phyloP scores from a whole-genome alignment of 2,329 filamentous ascomycete species.

The Cryphonectria japonica region DNA sequence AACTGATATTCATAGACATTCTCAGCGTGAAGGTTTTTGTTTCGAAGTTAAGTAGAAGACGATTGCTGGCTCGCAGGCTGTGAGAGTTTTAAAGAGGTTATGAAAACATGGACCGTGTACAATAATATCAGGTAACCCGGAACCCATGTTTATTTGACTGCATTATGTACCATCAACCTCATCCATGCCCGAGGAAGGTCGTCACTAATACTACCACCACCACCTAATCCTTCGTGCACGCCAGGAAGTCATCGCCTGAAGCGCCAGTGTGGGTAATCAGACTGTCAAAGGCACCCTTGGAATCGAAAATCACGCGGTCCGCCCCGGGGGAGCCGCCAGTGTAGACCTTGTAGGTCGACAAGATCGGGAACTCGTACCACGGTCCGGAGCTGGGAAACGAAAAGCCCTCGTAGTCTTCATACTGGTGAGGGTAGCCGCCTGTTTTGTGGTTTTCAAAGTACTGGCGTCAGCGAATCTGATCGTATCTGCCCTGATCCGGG shows the following conservation, averaged over 20 bases:
- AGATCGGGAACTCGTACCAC: conserved; percentile 51
- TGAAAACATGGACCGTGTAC: too few relatives aligned
- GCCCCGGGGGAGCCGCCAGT: conserved; percentile 60
- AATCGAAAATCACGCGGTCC: conserved; percentile 66
- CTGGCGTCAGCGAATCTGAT: not conserved
- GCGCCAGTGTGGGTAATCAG: conserved; percentile 70
- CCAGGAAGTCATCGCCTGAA: conserved; percentile 65
- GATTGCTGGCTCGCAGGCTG: too few relatives aligned
- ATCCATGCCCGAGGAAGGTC: too few relatives aligned
- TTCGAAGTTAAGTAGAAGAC: too few relatives aligned
- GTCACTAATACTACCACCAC: not conserved
- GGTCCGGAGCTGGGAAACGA: conserved; percentile 43
- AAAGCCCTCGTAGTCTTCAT: conserved; percentile 50
- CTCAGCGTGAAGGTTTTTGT: too few relatives aligned
- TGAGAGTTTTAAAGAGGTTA: too few relatives aligned
- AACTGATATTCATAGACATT: too few relatives aligned
- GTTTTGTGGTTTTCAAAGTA: not conserved
- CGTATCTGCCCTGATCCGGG: too few relatives aligned
- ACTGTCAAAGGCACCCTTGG: conserved; percentile 54
- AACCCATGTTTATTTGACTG: not conserved
- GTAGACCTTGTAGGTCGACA: conserved; percentile 42
- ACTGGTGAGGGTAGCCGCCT: conserved; percentile 48
- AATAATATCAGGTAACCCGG: too few relatives aligned
- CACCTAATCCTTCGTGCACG: conserved; percentile 44
- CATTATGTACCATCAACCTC: too few relatives aligned